Evolutionary conservation across 2,329 filamentous ascomycete species (phyloP).

Genomic region (Neonectria coccinea): DNA sequence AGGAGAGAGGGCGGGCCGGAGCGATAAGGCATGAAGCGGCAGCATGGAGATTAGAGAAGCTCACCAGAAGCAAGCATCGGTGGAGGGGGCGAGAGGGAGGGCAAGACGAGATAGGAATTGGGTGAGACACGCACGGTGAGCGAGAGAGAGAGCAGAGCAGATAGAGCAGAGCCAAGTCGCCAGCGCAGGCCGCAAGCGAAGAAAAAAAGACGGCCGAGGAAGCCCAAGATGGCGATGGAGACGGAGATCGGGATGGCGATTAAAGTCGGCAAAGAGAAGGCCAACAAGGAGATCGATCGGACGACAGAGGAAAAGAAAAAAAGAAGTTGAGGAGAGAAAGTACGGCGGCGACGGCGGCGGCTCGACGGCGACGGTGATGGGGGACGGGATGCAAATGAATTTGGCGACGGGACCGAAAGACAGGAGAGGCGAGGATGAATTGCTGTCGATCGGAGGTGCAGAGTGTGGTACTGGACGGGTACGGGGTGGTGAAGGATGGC

Average conservation of each 20-base stretch:
- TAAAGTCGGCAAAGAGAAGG: constrained; percentile 18
- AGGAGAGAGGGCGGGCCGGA: constrained; percentile 5
- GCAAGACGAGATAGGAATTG: constrained; percentile 28
- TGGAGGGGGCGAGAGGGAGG: constrained; percentile 25
- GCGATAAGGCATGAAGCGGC: constrained; percentile 25
- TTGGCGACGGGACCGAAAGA: constrained; percentile 20
- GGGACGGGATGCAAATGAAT: constrained; percentile 22
- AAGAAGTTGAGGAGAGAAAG: constrained; percentile 15
- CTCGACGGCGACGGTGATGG: constrained; percentile 22
- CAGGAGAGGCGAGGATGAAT: constrained; percentile 31
- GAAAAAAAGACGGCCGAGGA: constrained; percentile 14
- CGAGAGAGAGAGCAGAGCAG: constrained; percentile 31
- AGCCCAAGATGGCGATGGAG: constrained; percentile 8
- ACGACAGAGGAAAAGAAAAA: constrained; percentile 4
- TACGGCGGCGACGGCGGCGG: background rate
- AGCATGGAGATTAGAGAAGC: constrained; percentile 15
- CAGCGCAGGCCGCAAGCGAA: constrained; percentile 43
- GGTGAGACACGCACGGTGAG: constrained; percentile 29
- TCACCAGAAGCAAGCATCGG: constrained; percentile 33
- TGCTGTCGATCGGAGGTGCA: constrained; percentile 21
- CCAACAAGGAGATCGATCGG: constrained; percentile 10
- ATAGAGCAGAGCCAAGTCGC: constrained; percentile 41
- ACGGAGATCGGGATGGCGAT: constrained; percentile 12
- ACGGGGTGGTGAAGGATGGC: constrained; percentile 17
- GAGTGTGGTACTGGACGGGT: constrained; percentile 16